Evolutionary conservation across 129 eudicot species (phyloP).

Genomic region (Centella asiatica): DNA sequence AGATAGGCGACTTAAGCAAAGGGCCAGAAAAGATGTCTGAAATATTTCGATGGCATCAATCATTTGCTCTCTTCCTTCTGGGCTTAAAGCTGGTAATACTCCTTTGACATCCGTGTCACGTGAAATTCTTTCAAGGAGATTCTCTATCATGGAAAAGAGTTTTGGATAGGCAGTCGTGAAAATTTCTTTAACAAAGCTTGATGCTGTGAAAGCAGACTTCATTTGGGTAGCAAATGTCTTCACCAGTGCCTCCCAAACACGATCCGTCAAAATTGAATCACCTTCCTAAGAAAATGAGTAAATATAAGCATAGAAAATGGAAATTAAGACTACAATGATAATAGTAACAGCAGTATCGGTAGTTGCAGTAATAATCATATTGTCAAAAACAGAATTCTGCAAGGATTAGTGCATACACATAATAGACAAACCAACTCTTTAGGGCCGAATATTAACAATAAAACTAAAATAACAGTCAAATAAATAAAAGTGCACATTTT

Average conservation of each 20-base stretch:
- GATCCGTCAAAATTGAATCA: conserved; percentile 69
- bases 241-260: conserved; percentile 93
- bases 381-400: too few species aligned
- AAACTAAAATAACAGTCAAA: too few species aligned
- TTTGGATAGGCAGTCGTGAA: conserved; percentile 85
- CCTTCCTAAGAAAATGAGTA: conserved; percentile 47
- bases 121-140: conserved; percentile 81
- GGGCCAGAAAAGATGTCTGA: conserved; percentile 71
- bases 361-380: not conserved
- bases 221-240: conserved; percentile 84
- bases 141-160: conserved; percentile 66
- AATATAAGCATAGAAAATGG: conserved; percentile 9
- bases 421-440: too few species aligned
- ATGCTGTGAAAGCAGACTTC: conserved; percentile 83
- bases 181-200: conserved; percentile 84
- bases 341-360: not conserved
- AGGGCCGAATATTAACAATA: too few species aligned
- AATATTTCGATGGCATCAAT: conserved; percentile 61
- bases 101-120: conserved; percentile 97
- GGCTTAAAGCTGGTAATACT: conserved; percentile 73
- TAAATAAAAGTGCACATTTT: too few species aligned
- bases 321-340: not conserved
- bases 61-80: conserved; percentile 81
- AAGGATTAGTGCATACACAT: too few species aligned
- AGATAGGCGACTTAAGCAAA: conserved; percentile 66